phyloP scores from a whole-genome alignment of 192 early-diverging fungal species.

The Backusella tuberculispora region DNA sequence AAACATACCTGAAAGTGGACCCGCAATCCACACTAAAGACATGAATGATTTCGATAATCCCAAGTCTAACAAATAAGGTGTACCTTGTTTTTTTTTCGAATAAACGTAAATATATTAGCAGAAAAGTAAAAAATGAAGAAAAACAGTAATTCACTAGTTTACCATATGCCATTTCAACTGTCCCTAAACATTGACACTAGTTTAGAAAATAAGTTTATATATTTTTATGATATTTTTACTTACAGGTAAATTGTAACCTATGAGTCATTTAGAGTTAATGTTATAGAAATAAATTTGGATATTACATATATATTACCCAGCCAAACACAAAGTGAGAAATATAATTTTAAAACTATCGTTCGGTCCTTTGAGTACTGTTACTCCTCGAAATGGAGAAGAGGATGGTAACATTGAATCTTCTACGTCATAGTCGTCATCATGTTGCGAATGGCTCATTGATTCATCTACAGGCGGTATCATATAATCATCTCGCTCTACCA shows the following conservation, averaged over 20 bases:
- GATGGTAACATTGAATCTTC: background rate
- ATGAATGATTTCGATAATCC: conserved; percentile 80
- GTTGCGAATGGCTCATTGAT: background rate
- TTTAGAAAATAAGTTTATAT: background rate
- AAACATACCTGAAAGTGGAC: conserved; percentile 73
- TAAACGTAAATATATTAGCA: background rate
- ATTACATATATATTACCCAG: conserved; percentile 45
- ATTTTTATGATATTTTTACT: conserved; percentile 23
- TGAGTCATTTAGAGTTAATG: background rate
- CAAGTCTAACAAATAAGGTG: conserved; percentile 84
- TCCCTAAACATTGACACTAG: conserved; percentile 51
- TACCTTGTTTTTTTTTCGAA: conserved; percentile 47
- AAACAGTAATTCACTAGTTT: background rate
- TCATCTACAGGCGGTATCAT: background rate
- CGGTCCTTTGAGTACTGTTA: conserved; percentile 40
- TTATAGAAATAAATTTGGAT: background rate
- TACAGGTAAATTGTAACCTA: conserved; percentile 72
- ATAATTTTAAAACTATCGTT: conserved; percentile 51
- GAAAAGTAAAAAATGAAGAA: background rate
- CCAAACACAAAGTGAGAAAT: conserved; percentile 57
- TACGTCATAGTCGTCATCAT: conserved; percentile 1
- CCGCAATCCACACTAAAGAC: conserved; percentile 94
- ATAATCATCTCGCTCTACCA: background rate
- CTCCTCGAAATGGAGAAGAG: background rate
- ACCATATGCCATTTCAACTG: conserved; percentile 75